These are phyloP conservation scores for Neopestalotiopsis rosae DNA, from an alignment of 2,329 filamentous ascomycete species.

Conservation along the genomic window DNA sequence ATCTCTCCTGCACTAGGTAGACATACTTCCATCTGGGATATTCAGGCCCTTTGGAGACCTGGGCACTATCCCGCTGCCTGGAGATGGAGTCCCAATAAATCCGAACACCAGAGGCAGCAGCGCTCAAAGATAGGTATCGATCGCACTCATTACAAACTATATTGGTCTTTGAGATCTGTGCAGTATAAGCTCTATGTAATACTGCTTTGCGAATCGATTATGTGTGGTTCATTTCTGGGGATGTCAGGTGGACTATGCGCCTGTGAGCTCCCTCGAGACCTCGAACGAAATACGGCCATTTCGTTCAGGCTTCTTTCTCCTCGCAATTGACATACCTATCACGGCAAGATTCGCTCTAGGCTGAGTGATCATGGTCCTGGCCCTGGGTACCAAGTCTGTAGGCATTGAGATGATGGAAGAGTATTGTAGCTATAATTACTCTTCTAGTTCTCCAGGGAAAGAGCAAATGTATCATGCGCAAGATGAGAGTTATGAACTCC, in stretches of 20 bases:
- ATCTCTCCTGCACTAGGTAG: too few species aligned
- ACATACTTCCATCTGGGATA: too few species aligned
- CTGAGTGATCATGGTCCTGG: constrained; percentile 12
- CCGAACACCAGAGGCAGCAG: too few species aligned
- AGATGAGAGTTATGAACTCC: background rate
- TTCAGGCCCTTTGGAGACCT: too few species aligned
- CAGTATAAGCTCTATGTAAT: too few species aligned
- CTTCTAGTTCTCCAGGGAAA: background rate
- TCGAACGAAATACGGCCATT: background rate
- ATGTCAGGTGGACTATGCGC: constrained; percentile 4
- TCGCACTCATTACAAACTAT: too few species aligned
- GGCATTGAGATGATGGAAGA: background rate
- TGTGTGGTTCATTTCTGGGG: background rate
- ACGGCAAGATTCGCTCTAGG: background rate
- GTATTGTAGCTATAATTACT: background rate
- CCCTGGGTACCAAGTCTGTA: constrained; percentile 7
- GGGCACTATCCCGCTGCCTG: too few species aligned
- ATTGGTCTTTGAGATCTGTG: too few species aligned
- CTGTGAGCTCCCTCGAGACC: background rate
- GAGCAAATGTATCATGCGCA: constrained; percentile 6
- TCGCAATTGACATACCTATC: too few species aligned
- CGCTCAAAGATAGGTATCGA: too few species aligned
- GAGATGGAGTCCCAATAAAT: too few species aligned
- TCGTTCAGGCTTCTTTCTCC: background rate
- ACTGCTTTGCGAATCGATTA: too few species aligned